phyloP scores from a whole-genome alignment of 768 basidiomycete genomes.

The Trametes cingulata region DNA sequence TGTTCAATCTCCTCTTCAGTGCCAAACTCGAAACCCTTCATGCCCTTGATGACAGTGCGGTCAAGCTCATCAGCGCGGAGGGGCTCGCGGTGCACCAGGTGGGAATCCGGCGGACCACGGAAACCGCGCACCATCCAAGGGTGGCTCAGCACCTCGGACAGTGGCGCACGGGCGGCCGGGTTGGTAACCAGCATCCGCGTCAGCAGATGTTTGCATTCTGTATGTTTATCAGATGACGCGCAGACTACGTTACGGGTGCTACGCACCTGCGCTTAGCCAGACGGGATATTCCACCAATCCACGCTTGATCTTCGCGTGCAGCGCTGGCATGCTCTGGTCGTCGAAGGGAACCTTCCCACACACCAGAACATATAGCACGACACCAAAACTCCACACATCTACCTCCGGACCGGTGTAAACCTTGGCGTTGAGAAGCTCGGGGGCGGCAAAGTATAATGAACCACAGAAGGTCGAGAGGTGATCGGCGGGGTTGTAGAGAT shows the following conservation, averaged over 20 bases:
- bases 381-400: slow-evolving; percentile 98
- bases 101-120: slow-evolving; percentile 74
- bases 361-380: slow-evolving; percentile 95
- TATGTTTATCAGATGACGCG: slow-evolving; percentile 17
- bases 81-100: slow-evolving; percentile 88
- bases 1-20: slow-evolving; percentile 82
- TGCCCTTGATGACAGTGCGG: slow-evolving; percentile 78
- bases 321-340: slow-evolving; percentile 98
- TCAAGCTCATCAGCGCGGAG: slow-evolving; percentile 89
- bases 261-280: slow-evolving; percentile 90
- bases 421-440: slow-evolving; percentile 94
- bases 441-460: slow-evolving; percentile 97
- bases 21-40: slow-evolving; percentile 98
- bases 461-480: slow-evolving; percentile 97
- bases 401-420: slow-evolving; percentile 98
- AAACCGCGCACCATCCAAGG: slow-evolving; percentile 94
- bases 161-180: slow-evolving; percentile 78
- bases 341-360: slow-evolving; percentile 99
- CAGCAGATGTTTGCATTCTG: slow-evolving; percentile 93
- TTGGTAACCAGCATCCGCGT: slow-evolving; percentile 96
- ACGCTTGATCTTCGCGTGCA: slow-evolving; percentile 98
- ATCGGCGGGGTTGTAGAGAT: slow-evolving; percentile 80
- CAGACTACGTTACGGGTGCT: neutral
- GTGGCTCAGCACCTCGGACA: slow-evolving; percentile 83
- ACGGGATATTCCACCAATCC: slow-evolving; percentile 96